Conservation (phyloP, 441 rosid species). For the Arabidopsis hybrid region DNA sequence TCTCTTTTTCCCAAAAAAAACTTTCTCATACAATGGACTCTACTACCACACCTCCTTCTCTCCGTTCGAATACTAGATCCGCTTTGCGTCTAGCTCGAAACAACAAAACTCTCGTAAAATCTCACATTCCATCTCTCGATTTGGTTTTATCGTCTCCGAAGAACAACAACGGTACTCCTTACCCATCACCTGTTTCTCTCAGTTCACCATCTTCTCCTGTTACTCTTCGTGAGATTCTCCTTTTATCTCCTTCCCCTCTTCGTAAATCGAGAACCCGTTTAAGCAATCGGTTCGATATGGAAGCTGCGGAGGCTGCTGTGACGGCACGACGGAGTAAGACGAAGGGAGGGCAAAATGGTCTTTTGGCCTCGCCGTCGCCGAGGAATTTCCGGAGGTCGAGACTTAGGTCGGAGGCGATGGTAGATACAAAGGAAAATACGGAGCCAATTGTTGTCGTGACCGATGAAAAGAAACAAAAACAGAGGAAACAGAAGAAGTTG, state of each 20-base stretch:
- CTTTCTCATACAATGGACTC: slow-evolving; percentile 54
- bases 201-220: slow-evolving; percentile 49
- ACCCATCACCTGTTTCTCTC: slow-evolving; percentile 46
- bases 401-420: slow-evolving; percentile 54
- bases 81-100: slow-evolving; percentile 62
- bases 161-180: slow-evolving; percentile 45
- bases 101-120: slow-evolving; percentile 39
- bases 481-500: slow-evolving; percentile 56
- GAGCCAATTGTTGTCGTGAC: slow-evolving; percentile 48
- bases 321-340: slow-evolving; percentile 58
- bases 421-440: slow-evolving; percentile 72
- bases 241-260: slow-evolving; percentile 76
- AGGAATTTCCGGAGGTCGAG: slow-evolving; percentile 64
- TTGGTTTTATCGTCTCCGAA: slow-evolving; percentile 57
- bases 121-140: slow-evolving; percentile 58
- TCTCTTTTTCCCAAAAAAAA: not conserved
- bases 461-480: slow-evolving; percentile 59
- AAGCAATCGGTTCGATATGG: slow-evolving; percentile 62
- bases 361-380: slow-evolving; percentile 78
- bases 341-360: slow-evolving; percentile 60
- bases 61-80: slow-evolving; percentile 62
- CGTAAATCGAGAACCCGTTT: slow-evolving; percentile 71
- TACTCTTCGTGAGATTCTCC: slow-evolving; percentile 71
- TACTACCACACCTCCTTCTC: slow-evolving; percentile 53
- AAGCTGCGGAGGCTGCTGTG: slow-evolving; percentile 52